phyloP scores from a whole-genome alignment of 2,329 filamentous ascomycete species.

The Scleromitrula shiraiana region DNA sequence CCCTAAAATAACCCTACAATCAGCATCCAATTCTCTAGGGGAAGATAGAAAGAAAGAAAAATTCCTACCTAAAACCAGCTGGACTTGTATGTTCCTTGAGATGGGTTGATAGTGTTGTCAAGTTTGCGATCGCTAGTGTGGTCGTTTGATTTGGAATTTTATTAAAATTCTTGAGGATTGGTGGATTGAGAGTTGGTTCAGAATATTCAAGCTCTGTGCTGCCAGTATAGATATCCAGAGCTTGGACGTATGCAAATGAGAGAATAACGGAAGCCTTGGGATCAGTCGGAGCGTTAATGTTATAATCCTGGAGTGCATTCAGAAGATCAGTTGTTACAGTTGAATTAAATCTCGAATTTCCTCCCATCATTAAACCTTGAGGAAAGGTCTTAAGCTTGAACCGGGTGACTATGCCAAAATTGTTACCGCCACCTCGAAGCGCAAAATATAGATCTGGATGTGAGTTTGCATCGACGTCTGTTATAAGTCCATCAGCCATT shows the following conservation, averaged over 20 bases:
- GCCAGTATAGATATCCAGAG: slow-evolving; percentile 11
- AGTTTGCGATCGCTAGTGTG: slow-evolving; percentile 7
- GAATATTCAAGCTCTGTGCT: slow-evolving; percentile 24
- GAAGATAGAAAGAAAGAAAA: neutral
- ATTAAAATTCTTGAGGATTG: slow-evolving; percentile 20
- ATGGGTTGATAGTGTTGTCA: slow-evolving; percentile 12
- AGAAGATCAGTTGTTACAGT: slow-evolving; percentile 32
- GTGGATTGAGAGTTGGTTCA: slow-evolving; percentile 27
- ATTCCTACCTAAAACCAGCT: neutral
- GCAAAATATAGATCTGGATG: slow-evolving; percentile 44
- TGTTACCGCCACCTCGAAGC: slow-evolving; percentile 48
- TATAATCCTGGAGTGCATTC: slow-evolving; percentile 45
- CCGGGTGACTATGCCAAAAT: slow-evolving; percentile 43
- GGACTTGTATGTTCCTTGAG: slow-evolving; percentile 4
- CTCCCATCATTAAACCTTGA: slow-evolving; percentile 9
- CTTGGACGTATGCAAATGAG: neutral
- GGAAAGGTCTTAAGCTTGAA: slow-evolving; percentile 28
- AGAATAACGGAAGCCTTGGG: neutral
- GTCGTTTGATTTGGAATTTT: slow-evolving; percentile 4
- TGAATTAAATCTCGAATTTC: slow-evolving; percentile 27
- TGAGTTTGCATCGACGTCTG: slow-evolving; percentile 33
- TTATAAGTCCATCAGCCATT: slow-evolving; percentile 40
- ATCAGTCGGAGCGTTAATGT: neutral
- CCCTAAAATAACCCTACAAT: neutral
- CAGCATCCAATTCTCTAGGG: neutral